These are phyloP conservation scores for Ophidiomyces ophidiicola DNA, from an alignment of 2,329 filamentous ascomycete genomes.

Conservation along the genomic window DNA sequence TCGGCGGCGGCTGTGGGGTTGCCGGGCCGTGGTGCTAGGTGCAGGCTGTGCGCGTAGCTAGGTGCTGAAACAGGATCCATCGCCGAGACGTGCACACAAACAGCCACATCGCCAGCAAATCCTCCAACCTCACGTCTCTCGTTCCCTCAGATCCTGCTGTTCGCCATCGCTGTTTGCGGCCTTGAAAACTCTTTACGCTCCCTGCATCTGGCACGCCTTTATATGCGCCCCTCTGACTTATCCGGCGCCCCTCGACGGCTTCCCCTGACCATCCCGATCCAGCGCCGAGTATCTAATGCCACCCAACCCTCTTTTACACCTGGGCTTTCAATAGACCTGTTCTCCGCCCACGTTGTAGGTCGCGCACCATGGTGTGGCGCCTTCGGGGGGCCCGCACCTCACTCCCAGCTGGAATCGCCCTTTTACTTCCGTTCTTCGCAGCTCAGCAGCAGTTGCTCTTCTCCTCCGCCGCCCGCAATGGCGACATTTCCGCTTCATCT, in stretches of 20 bases:
- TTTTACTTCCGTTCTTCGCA: conserved; percentile 49
- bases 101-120: too few species aligned
- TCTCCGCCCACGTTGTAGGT: conserved; percentile 5
- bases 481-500: conserved; percentile 22
- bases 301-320: not conserved
- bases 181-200: too few species aligned
- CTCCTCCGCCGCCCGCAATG: conserved; percentile 21
- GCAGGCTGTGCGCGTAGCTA: too few species aligned
- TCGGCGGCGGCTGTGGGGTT: too few species aligned
- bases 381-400: conserved; percentile 47
- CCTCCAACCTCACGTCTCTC: too few species aligned
- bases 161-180: too few species aligned
- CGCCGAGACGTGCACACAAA: too few species aligned
- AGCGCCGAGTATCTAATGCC: not conserved
- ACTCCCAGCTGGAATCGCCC: conserved; percentile 45
- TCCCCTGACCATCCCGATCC: not conserved
- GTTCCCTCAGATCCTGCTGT: too few species aligned
- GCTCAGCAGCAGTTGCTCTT: conserved; percentile 51
- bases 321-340: conserved; percentile 1
- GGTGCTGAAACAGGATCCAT: too few species aligned
- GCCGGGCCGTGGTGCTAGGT: too few species aligned
- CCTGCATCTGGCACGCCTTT: too few species aligned
- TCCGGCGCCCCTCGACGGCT: not conserved
- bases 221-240: not conserved
- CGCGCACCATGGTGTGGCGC: conserved; percentile 50